Base-by-base conservation (phyloP, 208 protist species). In the Trichomonas tenax region DNA sequence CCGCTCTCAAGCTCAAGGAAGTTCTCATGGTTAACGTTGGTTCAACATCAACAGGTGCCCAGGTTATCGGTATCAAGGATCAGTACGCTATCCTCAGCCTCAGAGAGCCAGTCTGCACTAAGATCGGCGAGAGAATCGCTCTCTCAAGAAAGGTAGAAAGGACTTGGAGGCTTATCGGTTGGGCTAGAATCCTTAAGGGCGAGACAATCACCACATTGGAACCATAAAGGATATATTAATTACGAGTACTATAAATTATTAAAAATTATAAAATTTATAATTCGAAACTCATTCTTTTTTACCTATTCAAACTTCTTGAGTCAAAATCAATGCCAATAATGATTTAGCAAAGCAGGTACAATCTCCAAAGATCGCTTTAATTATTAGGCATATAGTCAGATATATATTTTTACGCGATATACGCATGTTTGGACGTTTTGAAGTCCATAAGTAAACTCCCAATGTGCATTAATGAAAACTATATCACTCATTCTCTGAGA, bases 21-120 rank as follows among this genome's bases (percentile, higher is more conserved):
- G 98, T 98, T 40, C 97, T 99, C 38, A 99, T 99, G 98, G 98
- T 99, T 90, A 99, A 99, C 98, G 99, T 99, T 96, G 99, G 99
- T 96, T 99, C 99, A 45, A 99, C 99, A 8, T 99, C 98, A 34
- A 99, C 99, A 31, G 99, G 99, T 96, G 99, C 98, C 88, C 98
- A 98, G 90, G 98, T 99, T 96, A 96, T 98, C 9, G 98, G 97
- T 96, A 26, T 84, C 36, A 98, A 99, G 97, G 97, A 98, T 17
- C 98, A 99, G 97, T 97, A 99, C 41, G 98, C 98, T 95, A 99
- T 99, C 97, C 98, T 99, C 38, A 97, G 97, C 89, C 98, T 99
- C 72, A 98, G 98, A 48, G 97, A 98, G 34, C 99, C 99, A 63
- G 99, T 99, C 58, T 99, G 99, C 97, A 99, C 98, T 97, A n/a